Evolutionary conservation across 2,329 filamentous ascomycete species (phyloP), one percentile per base, ranked within the genome.

Genomic region (Fusarium irregulare): DNA sequence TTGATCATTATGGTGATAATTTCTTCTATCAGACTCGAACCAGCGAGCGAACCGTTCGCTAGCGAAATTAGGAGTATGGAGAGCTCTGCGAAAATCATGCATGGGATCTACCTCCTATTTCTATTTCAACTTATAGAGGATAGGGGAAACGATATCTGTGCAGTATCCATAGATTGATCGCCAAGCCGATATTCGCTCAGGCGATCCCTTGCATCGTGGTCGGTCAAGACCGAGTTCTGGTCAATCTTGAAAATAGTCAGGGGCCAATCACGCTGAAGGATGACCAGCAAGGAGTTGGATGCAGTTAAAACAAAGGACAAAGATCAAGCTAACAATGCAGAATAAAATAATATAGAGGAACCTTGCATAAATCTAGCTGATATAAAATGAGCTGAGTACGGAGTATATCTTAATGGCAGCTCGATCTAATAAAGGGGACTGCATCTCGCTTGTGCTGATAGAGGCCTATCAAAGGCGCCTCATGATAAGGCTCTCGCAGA

Each of bases 201-300:
- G 16, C 8, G 30, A 46, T 44, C 54, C 53, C 64, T 68, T 68
- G 59, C 53, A 50, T 59, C 40, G 47, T 34, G 27, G 46, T 44
- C 40, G 16, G 56, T 23, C 50, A 57, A 63, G 56, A 54, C 62
- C 57, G 58, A 58, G 53, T 64, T 44, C 56, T 59, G 42, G 18
- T 32, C 32, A 53, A 34, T 37, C 46, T 32, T 37, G 21, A 45
- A 28, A 53, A 25, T 13, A 3, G 6, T 42, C 34, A 21, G 49
- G 32, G 48, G 37, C 63, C 63, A 68, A 70, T 71, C 63, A 71
- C 30, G 40, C 59, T 41, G 41, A 32, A 40, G 18, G 27, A 30
- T 50, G 42, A 34, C 11, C 46, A 53, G 57, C 55, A 69, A 58
- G 51, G 48, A 48, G 55, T 41, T 50, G 55, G 44, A 12, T 56